These are phyloP conservation scores for Xylaria digitata DNA, from an alignment of 2,329 filamentous ascomycete genomes.

Conservation along the genomic window DNA sequence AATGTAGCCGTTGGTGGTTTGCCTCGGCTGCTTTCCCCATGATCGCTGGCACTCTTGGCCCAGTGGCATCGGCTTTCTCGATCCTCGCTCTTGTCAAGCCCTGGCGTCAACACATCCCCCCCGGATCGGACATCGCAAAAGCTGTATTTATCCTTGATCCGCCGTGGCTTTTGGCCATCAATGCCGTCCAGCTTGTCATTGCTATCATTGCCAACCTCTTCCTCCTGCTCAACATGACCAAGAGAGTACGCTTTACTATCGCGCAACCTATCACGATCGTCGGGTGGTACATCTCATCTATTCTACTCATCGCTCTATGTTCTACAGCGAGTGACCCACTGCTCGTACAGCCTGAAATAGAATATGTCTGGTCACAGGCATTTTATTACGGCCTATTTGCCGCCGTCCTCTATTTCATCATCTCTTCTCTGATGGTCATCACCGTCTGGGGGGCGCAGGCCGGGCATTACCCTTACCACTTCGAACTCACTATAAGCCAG, in stretches of 20 bases:
- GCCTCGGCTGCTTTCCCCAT: slow-evolving; percentile 76
- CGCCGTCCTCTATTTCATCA: slow-evolving; percentile 81
- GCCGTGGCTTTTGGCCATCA: slow-evolving; percentile 78
- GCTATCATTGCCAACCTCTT: slow-evolving; percentile 84
- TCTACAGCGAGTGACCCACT: slow-evolving; percentile 73
- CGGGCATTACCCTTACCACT: slow-evolving; percentile 80
- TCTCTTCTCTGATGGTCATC: slow-evolving; percentile 78
- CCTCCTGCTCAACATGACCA: slow-evolving; percentile 87
- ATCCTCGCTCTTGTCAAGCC: slow-evolving; percentile 85
- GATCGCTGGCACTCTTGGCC: slow-evolving; percentile 84
- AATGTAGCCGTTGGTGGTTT: slow-evolving; percentile 69
- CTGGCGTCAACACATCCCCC: slow-evolving; percentile 73
- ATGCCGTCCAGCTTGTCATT: slow-evolving; percentile 79
- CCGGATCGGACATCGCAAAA: slow-evolving; percentile 59
- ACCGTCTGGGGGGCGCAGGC: slow-evolving; percentile 81
- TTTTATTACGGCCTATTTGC: slow-evolving; percentile 89
- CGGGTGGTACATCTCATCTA: slow-evolving; percentile 76
- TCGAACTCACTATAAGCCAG: slow-evolving; percentile 81
- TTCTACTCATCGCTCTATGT: slow-evolving; percentile 74
- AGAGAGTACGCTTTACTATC: slow-evolving; percentile 80
- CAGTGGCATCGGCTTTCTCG: slow-evolving; percentile 87
- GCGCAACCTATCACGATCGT: slow-evolving; percentile 86
- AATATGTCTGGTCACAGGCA: slow-evolving; percentile 78
- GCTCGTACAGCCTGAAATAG: slow-evolving; percentile 54
- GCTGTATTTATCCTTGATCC: slow-evolving; percentile 73